Conservation (phyloP, 768 basidiomycete species). For the Lactarius indigo region DNA sequence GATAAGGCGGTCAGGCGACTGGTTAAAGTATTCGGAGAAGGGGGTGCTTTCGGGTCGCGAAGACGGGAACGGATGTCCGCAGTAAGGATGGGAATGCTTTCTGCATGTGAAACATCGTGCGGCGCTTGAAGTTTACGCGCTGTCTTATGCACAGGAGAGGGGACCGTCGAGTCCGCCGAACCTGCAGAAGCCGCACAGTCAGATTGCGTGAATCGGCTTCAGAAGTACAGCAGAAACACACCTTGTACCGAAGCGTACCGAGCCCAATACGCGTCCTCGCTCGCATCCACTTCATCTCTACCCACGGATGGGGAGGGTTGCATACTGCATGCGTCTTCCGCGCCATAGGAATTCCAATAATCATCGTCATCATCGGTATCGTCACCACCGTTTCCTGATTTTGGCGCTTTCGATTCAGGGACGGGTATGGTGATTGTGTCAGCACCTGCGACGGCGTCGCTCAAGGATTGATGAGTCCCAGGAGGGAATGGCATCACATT, state of each 20-base stretch:
- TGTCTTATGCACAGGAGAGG: slow-evolving; percentile 41
- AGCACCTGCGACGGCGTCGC: slow-evolving; percentile 29
- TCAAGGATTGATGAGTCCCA: slow-evolving; percentile 32
- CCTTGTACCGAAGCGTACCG: slow-evolving; percentile 70
- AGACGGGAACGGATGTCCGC: slow-evolving; percentile 20
- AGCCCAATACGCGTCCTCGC: slow-evolving; percentile 73
- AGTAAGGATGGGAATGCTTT: slow-evolving; percentile 27
- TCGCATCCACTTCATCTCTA: slow-evolving; percentile 30
- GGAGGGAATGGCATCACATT: slow-evolving; percentile 69
- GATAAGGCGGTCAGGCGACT: slow-evolving; percentile 30
- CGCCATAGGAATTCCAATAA: slow-evolving; percentile 69
- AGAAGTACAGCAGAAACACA: slow-evolving; percentile 30
- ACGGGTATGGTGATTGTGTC: neutral
- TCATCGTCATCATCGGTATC: slow-evolving; percentile 41
- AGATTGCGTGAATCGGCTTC: neutral
- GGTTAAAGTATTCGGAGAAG: slow-evolving; percentile 32
- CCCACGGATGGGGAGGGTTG: slow-evolving; percentile 25
- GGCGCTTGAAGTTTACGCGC: slow-evolving; percentile 31
- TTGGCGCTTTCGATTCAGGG: slow-evolving; percentile 1
- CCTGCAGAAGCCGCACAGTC: slow-evolving; percentile 38
- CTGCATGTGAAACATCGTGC: slow-evolving; percentile 22
- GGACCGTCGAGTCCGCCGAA: slow-evolving; percentile 67
- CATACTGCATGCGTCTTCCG: slow-evolving; percentile 32
- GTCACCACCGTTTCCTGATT: slow-evolving; percentile 14
- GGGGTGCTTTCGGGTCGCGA: slow-evolving; percentile 30